Evolutionary conservation across 73 alveolate genomes (phyloP).

Genomic region (Paramecium biaurelia): DNA sequence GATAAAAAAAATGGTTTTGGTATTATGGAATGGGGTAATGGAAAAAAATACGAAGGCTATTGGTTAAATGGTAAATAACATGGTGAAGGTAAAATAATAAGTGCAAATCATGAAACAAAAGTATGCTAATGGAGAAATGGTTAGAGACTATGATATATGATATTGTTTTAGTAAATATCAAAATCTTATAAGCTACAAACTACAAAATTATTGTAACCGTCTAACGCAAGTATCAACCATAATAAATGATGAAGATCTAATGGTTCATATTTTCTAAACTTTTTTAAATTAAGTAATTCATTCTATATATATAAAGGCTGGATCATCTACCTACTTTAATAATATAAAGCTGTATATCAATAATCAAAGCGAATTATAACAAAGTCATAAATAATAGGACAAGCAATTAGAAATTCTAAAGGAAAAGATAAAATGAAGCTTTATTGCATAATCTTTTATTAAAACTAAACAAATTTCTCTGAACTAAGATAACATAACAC

Average conservation of each 20-base stretch:
- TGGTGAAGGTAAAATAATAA: slow-evolving; percentile 48
- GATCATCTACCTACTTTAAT: neutral
- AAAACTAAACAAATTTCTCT: too few species aligned
- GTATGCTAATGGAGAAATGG: slow-evolving; percentile 59
- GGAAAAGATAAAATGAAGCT: too few species aligned
- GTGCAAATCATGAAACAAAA: slow-evolving; percentile 31
- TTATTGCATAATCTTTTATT: too few species aligned
- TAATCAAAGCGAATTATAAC: neutral
- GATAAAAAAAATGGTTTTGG: slow-evolving; percentile 78
- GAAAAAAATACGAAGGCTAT: slow-evolving; percentile 38
- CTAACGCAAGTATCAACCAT: neutral
- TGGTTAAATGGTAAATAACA: slow-evolving; percentile 41
- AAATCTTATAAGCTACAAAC: neutral
- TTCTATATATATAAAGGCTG: neutral
- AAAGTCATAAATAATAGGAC: neutral
- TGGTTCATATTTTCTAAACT: neutral
- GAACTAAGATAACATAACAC: too few species aligned
- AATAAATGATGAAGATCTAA: neutral
- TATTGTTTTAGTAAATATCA: neutral
- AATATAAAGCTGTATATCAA: too few species aligned
- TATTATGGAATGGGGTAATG: slow-evolving; percentile 26
- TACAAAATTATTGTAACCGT: neutral
- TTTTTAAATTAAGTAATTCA: too few species aligned
- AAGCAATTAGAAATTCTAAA: too few species aligned
- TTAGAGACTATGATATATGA: neutral